A percentile compares a stretch with the other conserved stretches of the same genome.
phyloP scores from a whole-genome alignment of 176 grass and related monocot genomes.

The Leersia perrieri region DNA sequence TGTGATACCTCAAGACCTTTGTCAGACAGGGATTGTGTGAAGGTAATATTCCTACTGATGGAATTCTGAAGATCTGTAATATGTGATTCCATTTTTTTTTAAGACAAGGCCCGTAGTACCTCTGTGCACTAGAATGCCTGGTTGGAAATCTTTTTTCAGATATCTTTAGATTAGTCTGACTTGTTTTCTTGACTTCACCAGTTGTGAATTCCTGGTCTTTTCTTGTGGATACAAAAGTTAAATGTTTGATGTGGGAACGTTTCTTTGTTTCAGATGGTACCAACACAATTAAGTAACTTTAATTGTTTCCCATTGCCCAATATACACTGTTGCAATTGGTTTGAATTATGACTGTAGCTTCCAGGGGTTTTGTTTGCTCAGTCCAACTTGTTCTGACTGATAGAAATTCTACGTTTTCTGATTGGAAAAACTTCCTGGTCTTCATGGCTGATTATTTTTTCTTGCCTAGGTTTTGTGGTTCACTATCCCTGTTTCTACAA shows the following conservation, averaged over 20 bases:
- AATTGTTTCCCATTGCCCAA: background rate
- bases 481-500: background rate
- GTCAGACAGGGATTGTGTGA: conserved; percentile 54
- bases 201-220: no score
- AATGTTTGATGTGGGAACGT: no score
- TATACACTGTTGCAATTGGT: background rate
- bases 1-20: conserved; percentile 40
- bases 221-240: no score
- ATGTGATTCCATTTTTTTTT: no score
- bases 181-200: no score
- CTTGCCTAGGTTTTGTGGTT: background rate
- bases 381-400: background rate
- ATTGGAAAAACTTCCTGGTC: background rate
- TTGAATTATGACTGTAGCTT: background rate
- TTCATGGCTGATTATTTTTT: background rate
- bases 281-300: no score
- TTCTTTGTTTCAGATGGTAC: background rate
- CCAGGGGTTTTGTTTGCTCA: background rate
- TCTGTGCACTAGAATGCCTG: no score
- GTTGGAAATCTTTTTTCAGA: no score
- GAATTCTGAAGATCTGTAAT: background rate
- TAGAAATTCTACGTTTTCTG: background rate
- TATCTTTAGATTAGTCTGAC: no score
- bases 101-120: no score
- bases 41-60: conserved; percentile 38